phyloP scores from a whole-genome alignment of 2,329 filamentous ascomycete species.

The Cercospora nicotianae region DNA sequence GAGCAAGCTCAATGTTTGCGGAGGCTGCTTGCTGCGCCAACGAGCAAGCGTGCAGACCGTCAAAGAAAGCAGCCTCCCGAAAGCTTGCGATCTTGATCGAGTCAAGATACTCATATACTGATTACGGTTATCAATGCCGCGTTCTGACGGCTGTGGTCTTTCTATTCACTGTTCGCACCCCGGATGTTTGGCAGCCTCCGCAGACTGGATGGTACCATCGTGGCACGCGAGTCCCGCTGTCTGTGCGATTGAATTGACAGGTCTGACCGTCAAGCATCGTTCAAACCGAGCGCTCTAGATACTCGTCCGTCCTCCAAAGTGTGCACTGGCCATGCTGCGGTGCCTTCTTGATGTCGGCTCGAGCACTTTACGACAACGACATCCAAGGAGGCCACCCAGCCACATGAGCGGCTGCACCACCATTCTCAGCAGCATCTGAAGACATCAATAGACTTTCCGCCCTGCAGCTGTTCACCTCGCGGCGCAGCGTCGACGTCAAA shows the following conservation, averaged over 20 bases:
- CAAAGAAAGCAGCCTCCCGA: background rate
- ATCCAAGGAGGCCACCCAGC: background rate
- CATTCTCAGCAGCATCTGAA: background rate
- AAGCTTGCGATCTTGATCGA: rapidly evolving
- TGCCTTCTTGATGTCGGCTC: background rate
- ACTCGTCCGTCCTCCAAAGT: background rate
- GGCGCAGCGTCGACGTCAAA: background rate
- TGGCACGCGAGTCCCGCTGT: background rate
- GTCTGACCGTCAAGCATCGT: background rate
- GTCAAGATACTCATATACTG: background rate
- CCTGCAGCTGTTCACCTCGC: background rate
- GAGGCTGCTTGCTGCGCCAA: background rate
- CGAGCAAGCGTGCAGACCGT: background rate
- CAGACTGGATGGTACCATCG: background rate
- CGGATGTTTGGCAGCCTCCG: background rate
- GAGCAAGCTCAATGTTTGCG: background rate
- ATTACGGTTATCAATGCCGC: rapidly evolving
- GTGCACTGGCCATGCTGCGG: background rate
- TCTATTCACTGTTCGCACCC: background rate
- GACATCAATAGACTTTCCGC: background rate
- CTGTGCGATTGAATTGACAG: background rate
- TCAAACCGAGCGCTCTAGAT: background rate
- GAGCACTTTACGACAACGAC: background rate
- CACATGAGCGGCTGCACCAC: background rate
- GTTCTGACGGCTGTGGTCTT: background rate